Evolutionary conservation across 441 rosid species (phyloP).

Genomic region (Erodium texanum): DNA sequence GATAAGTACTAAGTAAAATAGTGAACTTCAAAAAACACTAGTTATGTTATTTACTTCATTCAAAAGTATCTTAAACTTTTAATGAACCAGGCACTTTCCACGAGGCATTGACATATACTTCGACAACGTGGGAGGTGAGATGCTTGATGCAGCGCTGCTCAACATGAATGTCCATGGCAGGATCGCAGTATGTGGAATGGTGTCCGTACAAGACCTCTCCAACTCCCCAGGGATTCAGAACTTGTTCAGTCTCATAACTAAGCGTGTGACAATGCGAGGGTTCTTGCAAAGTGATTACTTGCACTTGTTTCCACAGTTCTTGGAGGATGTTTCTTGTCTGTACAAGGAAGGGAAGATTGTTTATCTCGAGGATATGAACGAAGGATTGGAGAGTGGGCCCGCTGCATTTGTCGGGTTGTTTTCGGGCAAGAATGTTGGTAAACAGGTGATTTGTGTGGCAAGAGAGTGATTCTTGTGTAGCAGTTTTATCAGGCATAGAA

Average conservation of each 20-base stretch:
- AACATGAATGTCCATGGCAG: not conserved
- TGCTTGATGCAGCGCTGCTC: not conserved
- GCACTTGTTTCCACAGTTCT: not conserved
- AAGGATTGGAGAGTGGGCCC: not conserved
- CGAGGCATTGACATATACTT: not conserved
- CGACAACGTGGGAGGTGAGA: not conserved
- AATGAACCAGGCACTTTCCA: not conserved
- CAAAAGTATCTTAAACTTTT: no score
- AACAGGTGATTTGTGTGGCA: not conserved
- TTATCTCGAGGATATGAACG: not conserved
- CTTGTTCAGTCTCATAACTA: not conserved
- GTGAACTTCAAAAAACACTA: no score
- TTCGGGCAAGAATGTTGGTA: not conserved
- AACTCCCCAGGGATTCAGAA: not conserved
- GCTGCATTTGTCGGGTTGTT: not conserved
- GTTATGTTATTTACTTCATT: no score
- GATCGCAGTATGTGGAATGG: not conserved
- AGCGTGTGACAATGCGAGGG: not conserved
- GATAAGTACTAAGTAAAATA: no score
- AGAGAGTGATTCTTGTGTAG: not conserved
- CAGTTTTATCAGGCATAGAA: no score
- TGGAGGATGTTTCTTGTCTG: not conserved
- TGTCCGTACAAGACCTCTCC: not conserved
- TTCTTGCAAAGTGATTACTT: not conserved
- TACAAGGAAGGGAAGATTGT: slow-evolving; percentile 4